Evolutionary conservation across 495 filamentous ascomycete genomes (phyloP), one percentile per base, ranked within the genome.

Genomic region (Aspergillus cavernicola): DNA sequence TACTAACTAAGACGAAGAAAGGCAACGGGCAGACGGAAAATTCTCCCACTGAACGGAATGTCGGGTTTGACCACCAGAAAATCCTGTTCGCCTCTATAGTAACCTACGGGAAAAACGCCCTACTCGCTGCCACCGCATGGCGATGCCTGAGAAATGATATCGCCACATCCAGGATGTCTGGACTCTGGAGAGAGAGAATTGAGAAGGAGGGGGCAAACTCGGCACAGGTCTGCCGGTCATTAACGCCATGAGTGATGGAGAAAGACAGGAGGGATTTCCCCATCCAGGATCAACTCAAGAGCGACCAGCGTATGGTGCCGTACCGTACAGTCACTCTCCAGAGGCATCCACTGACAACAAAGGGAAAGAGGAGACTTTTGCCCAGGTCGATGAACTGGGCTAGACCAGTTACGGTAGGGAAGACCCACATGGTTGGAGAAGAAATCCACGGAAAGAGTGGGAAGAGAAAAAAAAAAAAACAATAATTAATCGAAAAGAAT

Each of bases 141-240:
- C n/a, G n/a, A n/a, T n/a, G n/a, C 26, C 26, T 29, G 26, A 29
- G 26, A 29, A 9, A 5, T 29, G 31, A 16, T 42, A 42, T 53
- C 28, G 40, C 33, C 41, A 28, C 51, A 23, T 7, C 19, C 19
- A 19, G 19, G n/a, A n/a, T 33, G 3, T 29, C 41, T 28, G 19
- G n/a, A 18, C 9, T 32, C 43, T 33, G 26, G 43, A 37, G 48
- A 44, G 23, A 42, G n/a, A n/a, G n/a, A n/a, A n/a, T n/a, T 19
- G 38, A n/a, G 19, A 39, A 40, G 50, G 45, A 24, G 57, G 56
- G 56, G 61, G 57, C 54, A 38, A 60, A 63, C 55, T 64, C 61
- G 61, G 61, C 61, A 64, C 61, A 57, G 29, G 38, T 58, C 61
- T 60, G 61, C 61, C 61, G 61, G 54, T 60, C 47, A 57, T 49